Conservation (phyloP, 2,329 filamentous ascomycete genomes). For the Monosporascus sp. region DNA sequence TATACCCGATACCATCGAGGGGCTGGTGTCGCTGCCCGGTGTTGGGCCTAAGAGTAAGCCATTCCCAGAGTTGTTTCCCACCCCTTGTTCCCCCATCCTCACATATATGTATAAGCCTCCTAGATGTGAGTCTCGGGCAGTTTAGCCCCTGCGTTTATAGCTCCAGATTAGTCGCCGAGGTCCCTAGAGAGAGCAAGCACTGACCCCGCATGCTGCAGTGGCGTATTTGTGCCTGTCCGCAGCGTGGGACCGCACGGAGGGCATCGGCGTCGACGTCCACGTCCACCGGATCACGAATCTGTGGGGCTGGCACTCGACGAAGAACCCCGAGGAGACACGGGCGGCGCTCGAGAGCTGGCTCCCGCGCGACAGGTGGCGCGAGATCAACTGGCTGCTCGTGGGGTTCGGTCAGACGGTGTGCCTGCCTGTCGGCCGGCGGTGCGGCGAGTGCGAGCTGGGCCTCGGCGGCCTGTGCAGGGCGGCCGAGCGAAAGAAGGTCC, state of each 20-base stretch:
- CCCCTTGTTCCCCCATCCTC: too few relatives aligned
- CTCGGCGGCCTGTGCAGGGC: constrained; percentile 69
- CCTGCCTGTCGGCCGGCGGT: constrained; percentile 70
- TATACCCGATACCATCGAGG: constrained; percentile 73
- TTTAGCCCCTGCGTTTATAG: too few relatives aligned
- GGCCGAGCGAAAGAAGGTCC: constrained; percentile 61
- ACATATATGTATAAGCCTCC: too few relatives aligned
- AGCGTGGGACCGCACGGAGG: constrained; percentile 58
- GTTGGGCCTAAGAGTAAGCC: constrained; percentile 73
- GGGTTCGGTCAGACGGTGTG: constrained; percentile 86
- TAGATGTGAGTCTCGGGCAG: too few relatives aligned
- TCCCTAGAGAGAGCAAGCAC: too few relatives aligned
- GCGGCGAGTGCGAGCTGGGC: constrained; percentile 81
- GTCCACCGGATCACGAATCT: constrained; percentile 92
- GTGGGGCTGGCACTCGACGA: constrained; percentile 85
- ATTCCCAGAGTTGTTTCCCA: too few relatives aligned
- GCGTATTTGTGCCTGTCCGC: constrained; percentile 81
- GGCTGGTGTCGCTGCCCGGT: constrained; percentile 71
- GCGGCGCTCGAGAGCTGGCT: constrained; percentile 74
- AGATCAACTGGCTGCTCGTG: constrained; percentile 86
- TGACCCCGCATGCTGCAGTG: constrained; percentile 37
- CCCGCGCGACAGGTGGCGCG: constrained; percentile 78
- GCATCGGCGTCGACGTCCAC: constrained; percentile 91
- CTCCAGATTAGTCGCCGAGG: too few relatives aligned
- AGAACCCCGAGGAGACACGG: constrained; percentile 77